Base-by-base conservation (phyloP, 768 basidiomycete species). In the Mrakia blollopis region DNA sequence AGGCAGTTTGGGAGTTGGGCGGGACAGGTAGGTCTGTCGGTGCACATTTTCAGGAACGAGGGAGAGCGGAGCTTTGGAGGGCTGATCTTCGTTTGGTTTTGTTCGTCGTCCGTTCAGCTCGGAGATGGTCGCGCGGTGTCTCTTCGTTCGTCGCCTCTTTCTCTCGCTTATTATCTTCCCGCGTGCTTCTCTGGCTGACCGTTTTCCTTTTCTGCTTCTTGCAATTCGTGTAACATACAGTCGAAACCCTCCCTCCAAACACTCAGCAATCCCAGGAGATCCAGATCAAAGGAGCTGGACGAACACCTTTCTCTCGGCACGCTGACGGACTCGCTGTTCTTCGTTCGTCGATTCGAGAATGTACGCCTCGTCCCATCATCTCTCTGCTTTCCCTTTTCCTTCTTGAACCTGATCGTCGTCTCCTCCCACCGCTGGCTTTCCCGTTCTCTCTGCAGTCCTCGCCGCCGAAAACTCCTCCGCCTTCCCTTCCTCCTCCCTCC, bases 61-160 rank as follows among this genome's bases (percentile, higher is more conserved):
- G 5, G 39, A 41, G 44, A 16, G 14, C 14, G 44, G 18, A 41
- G 11, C 11, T 14, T 21, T 21, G 18, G 14, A 50, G 11, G 9
- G 47, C 9, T 50, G 11, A 21, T 50, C 47, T 50, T 50, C 16
- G 16, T 50, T 21, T 16, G 18, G 47, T 50, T 50, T 50, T 14
- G 47, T 50, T 50, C 16, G 32, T 54, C 9, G n/a, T 54, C 28
- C 28, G 25, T 54, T 47, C 50, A 76, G 82, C 87, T 99, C 6
- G 97, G 97, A 18, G 96, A 98, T 81, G 97, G 97, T 0, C 87
- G 97, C 25, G 96, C 97, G 0, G 92, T 93, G n/a, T 92, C 92
- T 13, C 88, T 99, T 71, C 84, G 89, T 89, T 80, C 79, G 88
- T 84, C 68, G 8, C 70, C 62, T n/a, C n/a, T 39, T 47, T 16